Percentiles rank a stretch among this genome's conserved stretches.
Evolutionary conservation across 1,284 basidiomycete genomes (phyloP).

Genomic region (Ustilago curta): DNA sequence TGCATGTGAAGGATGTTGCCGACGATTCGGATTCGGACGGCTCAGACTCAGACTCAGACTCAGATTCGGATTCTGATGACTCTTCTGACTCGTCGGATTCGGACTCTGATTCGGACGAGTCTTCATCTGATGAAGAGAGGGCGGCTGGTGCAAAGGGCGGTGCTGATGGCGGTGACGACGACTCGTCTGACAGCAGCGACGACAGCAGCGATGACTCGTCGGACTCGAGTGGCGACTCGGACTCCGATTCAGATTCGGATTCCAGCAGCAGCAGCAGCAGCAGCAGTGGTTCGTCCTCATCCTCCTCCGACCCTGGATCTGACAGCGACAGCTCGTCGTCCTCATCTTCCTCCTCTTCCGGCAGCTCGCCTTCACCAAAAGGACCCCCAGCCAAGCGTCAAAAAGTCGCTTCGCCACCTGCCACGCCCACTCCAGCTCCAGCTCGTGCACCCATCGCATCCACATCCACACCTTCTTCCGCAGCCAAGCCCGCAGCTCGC

Average conservation of each 20-base stretch:
- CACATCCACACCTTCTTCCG: slow-evolving; percentile 19
- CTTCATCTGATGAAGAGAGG: slow-evolving; percentile 19
- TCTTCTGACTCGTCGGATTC: slow-evolving; percentile 24
- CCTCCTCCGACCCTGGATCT: slow-evolving; percentile 16
- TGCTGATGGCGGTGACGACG: slow-evolving; percentile 18
- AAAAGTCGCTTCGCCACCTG: slow-evolving; percentile 13
- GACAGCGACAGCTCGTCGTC: slow-evolving; percentile 18
- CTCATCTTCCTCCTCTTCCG: slow-evolving; percentile 9
- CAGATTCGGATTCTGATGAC: slow-evolving; percentile 16
- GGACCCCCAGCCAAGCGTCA: slow-evolving; percentile 46
- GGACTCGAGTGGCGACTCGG: slow-evolving; percentile 19
- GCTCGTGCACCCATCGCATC: slow-evolving; percentile 9
- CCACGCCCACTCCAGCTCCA: slow-evolving; percentile 12
- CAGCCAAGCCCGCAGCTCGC: background rate
- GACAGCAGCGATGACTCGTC: slow-evolving; percentile 4
- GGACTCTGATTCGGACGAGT: slow-evolving; percentile 21
- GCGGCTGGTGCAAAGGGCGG: slow-evolving; percentile 2
- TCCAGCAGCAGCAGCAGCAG: slow-evolving; percentile 11
- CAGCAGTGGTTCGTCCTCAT: slow-evolving; percentile 24
- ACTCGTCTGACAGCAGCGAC: slow-evolving; percentile 17
- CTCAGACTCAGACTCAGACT: slow-evolving; percentile 22
- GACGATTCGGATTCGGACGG: slow-evolving; percentile 23
- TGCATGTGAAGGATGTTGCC: slow-evolving; percentile 11
- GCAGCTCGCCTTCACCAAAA: slow-evolving; percentile 24
- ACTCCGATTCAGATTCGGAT: slow-evolving; percentile 13